Conservation (phyloP, 768 basidiomycete genomes). For the Termitomyces sp. region DNA sequence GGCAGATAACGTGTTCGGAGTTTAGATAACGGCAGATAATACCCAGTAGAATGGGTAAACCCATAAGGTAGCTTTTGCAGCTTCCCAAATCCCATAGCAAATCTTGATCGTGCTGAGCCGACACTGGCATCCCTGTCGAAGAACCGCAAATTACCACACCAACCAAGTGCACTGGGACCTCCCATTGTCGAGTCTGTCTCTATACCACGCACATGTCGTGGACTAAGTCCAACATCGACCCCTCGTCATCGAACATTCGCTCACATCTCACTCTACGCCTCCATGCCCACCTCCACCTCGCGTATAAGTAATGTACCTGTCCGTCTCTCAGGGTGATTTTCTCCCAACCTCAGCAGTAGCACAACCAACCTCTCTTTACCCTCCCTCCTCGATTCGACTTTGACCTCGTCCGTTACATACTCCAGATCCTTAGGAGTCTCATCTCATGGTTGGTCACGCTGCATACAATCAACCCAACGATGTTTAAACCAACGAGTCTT, state of each 20-base stretch:
- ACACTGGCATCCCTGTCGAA: background rate
- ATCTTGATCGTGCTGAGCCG: slow-evolving; percentile 23
- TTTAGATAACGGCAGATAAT: too few relatives aligned
- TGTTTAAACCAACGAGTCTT: too few relatives aligned
- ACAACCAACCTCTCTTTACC: slow-evolving; percentile 71
- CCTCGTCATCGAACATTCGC: too few relatives aligned
- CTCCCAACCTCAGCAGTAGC: slow-evolving; percentile 71
- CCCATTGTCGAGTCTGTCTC: slow-evolving; percentile 63
- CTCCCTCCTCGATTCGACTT: slow-evolving; percentile 38
- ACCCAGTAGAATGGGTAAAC: too few relatives aligned
- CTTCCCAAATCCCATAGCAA: too few relatives aligned
- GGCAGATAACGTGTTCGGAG: too few relatives aligned
- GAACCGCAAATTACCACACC: background rate
- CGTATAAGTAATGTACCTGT: slow-evolving; percentile 65
- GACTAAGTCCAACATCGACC: too few relatives aligned
- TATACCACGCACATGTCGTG: slow-evolving; percentile 46
- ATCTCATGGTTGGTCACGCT: too few relatives aligned
- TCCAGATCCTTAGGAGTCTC: too few relatives aligned
- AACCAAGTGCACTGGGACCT: slow-evolving; percentile 27
- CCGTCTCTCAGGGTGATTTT: slow-evolving; percentile 77
- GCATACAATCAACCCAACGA: too few relatives aligned
- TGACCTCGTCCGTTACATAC: slow-evolving; percentile 23
- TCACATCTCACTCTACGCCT: slow-evolving; percentile 37
- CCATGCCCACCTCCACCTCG: slow-evolving; percentile 36
- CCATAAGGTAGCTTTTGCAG: too few relatives aligned